phyloP scores from a whole-genome alignment of 805 yeast genomes.

The Kazachstania africana region DNA sequence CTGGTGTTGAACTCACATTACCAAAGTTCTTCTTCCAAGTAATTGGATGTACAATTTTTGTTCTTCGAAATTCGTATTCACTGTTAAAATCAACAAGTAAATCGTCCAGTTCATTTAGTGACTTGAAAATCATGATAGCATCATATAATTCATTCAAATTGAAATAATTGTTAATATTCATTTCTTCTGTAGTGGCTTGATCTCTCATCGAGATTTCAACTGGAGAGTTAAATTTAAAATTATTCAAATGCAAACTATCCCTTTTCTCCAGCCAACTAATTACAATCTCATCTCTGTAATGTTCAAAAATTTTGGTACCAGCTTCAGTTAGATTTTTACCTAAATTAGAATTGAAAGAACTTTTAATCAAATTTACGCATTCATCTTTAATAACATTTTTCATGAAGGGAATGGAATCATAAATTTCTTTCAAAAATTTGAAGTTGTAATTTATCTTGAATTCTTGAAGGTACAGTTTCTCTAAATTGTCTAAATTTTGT shows the following conservation, averaged over 20 bases:
- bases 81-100: slow-evolving; percentile 53
- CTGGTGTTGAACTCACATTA: slow-evolving; percentile 10
- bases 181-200: slow-evolving; percentile 34
- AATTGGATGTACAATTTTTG: slow-evolving; percentile 56
- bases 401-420: slow-evolving; percentile 65
- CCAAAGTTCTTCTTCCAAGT: slow-evolving; percentile 30
- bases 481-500: slow-evolving; percentile 66
- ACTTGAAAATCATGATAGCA: slow-evolving; percentile 68
- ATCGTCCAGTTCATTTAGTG: slow-evolving; percentile 52
- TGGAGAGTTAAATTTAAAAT: slow-evolving; percentile 68
- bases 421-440: slow-evolving; percentile 52
- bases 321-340: slow-evolving; percentile 44
- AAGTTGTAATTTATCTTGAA: slow-evolving; percentile 61
- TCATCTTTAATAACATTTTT: slow-evolving; percentile 64
- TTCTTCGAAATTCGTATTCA: slow-evolving; percentile 62
- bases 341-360: slow-evolving; percentile 50
- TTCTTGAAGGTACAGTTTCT: slow-evolving; percentile 54
- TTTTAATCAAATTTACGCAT: slow-evolving; percentile 51
- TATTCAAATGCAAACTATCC: slow-evolving; percentile 36
- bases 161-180: slow-evolving; percentile 28
- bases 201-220: slow-evolving; percentile 71
- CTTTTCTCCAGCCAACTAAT: slow-evolving; percentile 47
- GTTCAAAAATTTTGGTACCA: slow-evolving; percentile 30
- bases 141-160: slow-evolving; percentile 71
- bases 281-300: slow-evolving; percentile 49